Percentiles rank a stretch among this genome's conserved stretches.
Evolutionary conservation across 441 rosid species (phyloP).

Genomic region (Jatropha multifida): DNA sequence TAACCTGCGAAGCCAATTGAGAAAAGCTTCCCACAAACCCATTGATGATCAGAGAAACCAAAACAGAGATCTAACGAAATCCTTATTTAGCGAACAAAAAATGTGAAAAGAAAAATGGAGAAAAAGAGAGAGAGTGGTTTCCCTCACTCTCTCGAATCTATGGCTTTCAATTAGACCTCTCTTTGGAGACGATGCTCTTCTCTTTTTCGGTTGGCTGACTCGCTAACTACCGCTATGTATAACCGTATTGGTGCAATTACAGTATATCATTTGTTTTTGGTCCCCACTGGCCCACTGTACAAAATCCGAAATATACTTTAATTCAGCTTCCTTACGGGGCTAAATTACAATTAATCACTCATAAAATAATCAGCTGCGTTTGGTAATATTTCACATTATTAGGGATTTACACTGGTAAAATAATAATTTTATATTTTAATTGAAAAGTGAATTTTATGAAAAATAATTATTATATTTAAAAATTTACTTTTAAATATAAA

Average conservation of each 20-base stretch:
- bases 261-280: neutral
- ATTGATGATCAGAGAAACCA: conserved; percentile 23
- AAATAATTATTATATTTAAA: too few species aligned
- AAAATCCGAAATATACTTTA: too few species aligned
- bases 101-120: neutral
- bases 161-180: neutral
- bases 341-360: too few species aligned
- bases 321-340: too few species aligned
- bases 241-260: neutral
- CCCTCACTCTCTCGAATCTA: neutral
- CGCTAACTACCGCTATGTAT: neutral
- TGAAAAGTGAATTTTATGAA: too few species aligned
- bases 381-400: too few species aligned
- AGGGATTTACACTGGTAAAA: too few species aligned
- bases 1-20: conserved; percentile 87
- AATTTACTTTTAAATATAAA: too few species aligned
- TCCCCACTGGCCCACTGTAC: too few species aligned
- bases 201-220: neutral
- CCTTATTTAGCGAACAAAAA: neutral
- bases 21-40: conserved; percentile 86
- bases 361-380: too few species aligned
- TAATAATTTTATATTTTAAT: too few species aligned
- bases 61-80: neutral
- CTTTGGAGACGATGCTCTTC: neutral
- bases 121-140: neutral